Evolutionary conservation across 768 basidiomycete species (phyloP).

Genomic region (Hericium rajendrae): DNA sequence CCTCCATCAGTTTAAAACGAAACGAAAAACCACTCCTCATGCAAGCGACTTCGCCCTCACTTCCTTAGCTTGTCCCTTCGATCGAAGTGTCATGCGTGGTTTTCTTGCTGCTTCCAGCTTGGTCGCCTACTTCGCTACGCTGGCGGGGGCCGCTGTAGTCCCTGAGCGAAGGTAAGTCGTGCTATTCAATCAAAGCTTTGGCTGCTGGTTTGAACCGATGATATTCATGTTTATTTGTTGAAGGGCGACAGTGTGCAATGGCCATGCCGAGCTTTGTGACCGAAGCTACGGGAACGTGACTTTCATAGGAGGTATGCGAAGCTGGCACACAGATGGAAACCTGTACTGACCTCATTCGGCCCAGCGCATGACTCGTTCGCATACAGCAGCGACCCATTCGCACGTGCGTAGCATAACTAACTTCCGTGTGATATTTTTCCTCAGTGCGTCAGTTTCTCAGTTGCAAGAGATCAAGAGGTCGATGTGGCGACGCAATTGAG

Average conservation of each 20-base stretch:
- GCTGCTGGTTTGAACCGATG: not conserved
- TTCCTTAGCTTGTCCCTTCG: too few species aligned
- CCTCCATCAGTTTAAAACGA: not conserved
- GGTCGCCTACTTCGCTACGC: not conserved
- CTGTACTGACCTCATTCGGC: not conserved
- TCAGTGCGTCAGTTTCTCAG: constrained; percentile 16
- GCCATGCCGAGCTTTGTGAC: constrained; percentile 51
- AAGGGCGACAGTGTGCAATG: constrained; percentile 44
- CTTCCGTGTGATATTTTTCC: not conserved
- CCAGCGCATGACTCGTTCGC: constrained; percentile 48
- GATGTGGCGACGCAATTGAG: constrained; percentile 39
- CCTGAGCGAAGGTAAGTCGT: not conserved
- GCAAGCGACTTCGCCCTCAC: too few species aligned
- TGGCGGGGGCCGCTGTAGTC: not conserved
- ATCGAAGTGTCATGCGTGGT: not conserved
- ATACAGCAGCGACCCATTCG: constrained; percentile 36
- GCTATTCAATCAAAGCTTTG: not conserved
- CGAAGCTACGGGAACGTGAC: constrained; percentile 41
- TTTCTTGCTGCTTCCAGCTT: not conserved
- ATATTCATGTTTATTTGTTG: not conserved
- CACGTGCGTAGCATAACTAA: constrained; percentile 20
- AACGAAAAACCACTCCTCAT: too few species aligned
- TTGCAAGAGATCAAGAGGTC: constrained; percentile 41
- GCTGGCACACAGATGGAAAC: not conserved
- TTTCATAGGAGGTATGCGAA: constrained; percentile 23